Base-by-base conservation (phyloP, 2,329 filamentous ascomycete species). In the Pestalotiopsis sp. region DNA sequence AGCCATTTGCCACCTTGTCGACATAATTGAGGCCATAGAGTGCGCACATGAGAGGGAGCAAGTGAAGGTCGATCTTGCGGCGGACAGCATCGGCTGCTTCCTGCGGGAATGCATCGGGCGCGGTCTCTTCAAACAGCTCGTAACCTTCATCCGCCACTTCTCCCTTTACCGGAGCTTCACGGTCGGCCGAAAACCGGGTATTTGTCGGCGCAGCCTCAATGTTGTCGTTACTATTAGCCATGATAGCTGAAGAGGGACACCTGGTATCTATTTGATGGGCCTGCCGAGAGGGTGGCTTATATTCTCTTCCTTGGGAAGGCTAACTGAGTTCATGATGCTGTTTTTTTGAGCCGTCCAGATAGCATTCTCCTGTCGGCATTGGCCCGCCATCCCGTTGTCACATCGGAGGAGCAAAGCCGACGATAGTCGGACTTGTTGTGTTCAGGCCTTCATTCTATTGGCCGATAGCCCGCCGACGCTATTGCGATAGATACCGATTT, bases 1-100 rank as follows among this genome's bases (percentile, higher is more conserved):
- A 76, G 20, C 71, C 70, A 38, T 75, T 71, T 31, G 73, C 71
- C 3, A 72, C 71, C 74, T 82, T 81, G 69, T 82, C 86, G 6
- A 90, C 78, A 74, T 84, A 90, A 71, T 89, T 88, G 74, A 90
- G 80, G 1, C 86, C 86, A 71, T 90, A 90, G 4, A 89, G 82
- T 36, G 87, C 73, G 69, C 87, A 90, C 75, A 90, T 81, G 71
- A 90, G 77, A 3, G 83, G 83, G 81, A 85, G 83, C 49, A 85
- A 67, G 69, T 83, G 78, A 68, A 75, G 75, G 73, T 85, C 83
- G 65, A 85, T 84, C 74, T 85, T 85, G 67, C 73, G 69, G 20
- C 70, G 62, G 13, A 76, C 72, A 4, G 70, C 71, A 12, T 69
- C 66, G 25, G 69, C 69, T 0, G 68, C 70, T 59, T 73, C 73